These are phyloP conservation scores for Cladophialophora bantiana DNA, from an alignment of 2,329 filamentous ascomycete species.

Conservation along the genomic window DNA sequence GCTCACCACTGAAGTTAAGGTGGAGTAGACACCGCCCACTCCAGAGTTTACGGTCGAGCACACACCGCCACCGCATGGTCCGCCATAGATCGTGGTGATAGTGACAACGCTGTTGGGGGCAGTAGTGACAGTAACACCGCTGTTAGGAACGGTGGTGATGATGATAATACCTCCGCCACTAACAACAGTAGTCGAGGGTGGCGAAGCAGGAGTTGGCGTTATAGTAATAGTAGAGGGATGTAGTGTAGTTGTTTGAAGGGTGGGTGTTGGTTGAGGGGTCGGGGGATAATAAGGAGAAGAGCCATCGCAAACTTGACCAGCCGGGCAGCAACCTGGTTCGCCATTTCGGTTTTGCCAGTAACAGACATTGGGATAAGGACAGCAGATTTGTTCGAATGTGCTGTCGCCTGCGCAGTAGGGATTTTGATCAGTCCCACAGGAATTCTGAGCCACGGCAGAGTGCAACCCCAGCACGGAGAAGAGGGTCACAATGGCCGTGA, in stretches of 20 bases:
- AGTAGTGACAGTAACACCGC: conserved; percentile 22
- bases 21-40: conserved; percentile 29
- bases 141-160: conserved; percentile 14
- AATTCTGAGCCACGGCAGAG: conserved; percentile 10
- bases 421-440: conserved; percentile 39
- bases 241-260: conserved; percentile 16
- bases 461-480: conserved; percentile 7
- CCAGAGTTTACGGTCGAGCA: conserved; percentile 23
- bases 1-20: conserved; percentile 25
- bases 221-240: conserved; percentile 15
- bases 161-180: conserved; percentile 28
- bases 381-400: conserved; percentile 39
- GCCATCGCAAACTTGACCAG: conserved; percentile 40
- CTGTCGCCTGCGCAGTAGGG: conserved; percentile 39
- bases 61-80: conserved; percentile 2
- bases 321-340: conserved; percentile 41
- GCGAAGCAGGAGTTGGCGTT: not conserved
- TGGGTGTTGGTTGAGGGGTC: conserved; percentile 18
- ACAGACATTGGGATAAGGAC: conserved; percentile 39
- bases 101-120: conserved; percentile 8
- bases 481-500: conserved; percentile 16
- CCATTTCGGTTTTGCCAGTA: conserved; percentile 43
- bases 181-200: conserved; percentile 8
- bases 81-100: conserved; percentile 8
- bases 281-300: conserved; percentile 25